Evolutionary conservation across 1,139 yeast species (phyloP).

Genomic region (Suhomyces wounanorum): DNA sequence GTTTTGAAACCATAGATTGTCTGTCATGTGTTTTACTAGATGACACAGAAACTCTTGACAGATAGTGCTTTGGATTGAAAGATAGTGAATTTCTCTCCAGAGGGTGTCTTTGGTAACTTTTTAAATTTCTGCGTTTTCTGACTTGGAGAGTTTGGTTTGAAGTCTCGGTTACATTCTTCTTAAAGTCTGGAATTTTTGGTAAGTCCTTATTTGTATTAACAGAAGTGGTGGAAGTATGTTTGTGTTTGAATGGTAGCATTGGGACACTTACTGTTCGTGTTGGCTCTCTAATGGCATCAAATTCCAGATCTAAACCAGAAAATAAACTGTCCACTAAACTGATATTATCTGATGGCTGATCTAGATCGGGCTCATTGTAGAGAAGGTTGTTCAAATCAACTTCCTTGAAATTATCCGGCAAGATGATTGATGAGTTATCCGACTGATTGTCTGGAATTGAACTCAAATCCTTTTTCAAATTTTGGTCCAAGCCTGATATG

Average conservation of each 20-base stretch:
- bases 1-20: constrained; percentile 9
- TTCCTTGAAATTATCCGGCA: not conserved
- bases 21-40: constrained; percentile 5
- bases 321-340: constrained; percentile 14
- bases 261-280: constrained; percentile 10
- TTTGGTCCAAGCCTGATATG: not conserved
- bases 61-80: not conserved
- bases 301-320: constrained; percentile 10
- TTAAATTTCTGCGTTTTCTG: constrained; percentile 16
- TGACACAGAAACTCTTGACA: not conserved
- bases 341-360: constrained; percentile 3
- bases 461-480: not conserved
- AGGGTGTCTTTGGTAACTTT: constrained; percentile 11
- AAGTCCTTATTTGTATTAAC: constrained; percentile 11
- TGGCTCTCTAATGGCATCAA: constrained; percentile 6
- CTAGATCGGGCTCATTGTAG: constrained; percentile 8
- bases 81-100: constrained; percentile 6
- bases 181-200: constrained; percentile 8
- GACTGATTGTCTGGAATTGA: not conserved
- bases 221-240: constrained; percentile 1
- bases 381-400: not conserved
- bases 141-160: constrained; percentile 3
- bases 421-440: constrained; percentile 6
- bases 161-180: not conserved
- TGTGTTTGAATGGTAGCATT: constrained; percentile 1